Percentiles rank a stretch among this genome's conserved stretches.
phyloP scores from a whole-genome alignment of 208 protist species.

The Trichomonas vaginalis region DNA sequence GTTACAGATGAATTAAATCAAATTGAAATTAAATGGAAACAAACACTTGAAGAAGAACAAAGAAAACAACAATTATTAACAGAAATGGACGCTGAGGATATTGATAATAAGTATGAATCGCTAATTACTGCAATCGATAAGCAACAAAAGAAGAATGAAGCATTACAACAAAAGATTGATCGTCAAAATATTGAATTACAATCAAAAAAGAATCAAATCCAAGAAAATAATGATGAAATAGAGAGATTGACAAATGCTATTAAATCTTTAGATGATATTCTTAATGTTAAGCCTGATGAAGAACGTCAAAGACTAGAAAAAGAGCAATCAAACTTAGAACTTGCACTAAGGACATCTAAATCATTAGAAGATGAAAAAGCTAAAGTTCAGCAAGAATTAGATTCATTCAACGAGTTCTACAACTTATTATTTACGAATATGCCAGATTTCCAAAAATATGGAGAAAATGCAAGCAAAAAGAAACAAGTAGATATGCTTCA shows the following conservation, averaged over 20 bases:
- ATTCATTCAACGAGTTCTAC: not conserved
- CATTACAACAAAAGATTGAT: not conserved
- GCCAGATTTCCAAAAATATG: not conserved
- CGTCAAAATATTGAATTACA: not conserved
- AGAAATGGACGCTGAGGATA: not conserved
- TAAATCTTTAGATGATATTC: not conserved
- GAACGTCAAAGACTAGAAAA: not conserved
- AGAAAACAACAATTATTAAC: not conserved
- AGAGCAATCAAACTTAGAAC: not conserved
- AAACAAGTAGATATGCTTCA: not conserved
- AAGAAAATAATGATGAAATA: not conserved
- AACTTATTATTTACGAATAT: not conserved
- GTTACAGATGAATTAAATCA: not conserved
- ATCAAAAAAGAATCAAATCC: not conserved
- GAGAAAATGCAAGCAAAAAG: not conserved
- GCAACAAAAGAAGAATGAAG: not conserved
- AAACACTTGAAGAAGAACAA: not conserved
- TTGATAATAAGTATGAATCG: not conserved
- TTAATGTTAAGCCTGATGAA: not conserved
- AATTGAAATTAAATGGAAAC: not conserved
- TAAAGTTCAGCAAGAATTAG: not conserved
- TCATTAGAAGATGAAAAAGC: not conserved
- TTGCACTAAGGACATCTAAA: not conserved
- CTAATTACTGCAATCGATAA: not conserved
- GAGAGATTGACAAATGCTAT: not conserved